Evolutionary conservation across 2,329 filamentous ascomycete species (phyloP).

Genomic region (Ophiostoma himal-ulmi): DNA sequence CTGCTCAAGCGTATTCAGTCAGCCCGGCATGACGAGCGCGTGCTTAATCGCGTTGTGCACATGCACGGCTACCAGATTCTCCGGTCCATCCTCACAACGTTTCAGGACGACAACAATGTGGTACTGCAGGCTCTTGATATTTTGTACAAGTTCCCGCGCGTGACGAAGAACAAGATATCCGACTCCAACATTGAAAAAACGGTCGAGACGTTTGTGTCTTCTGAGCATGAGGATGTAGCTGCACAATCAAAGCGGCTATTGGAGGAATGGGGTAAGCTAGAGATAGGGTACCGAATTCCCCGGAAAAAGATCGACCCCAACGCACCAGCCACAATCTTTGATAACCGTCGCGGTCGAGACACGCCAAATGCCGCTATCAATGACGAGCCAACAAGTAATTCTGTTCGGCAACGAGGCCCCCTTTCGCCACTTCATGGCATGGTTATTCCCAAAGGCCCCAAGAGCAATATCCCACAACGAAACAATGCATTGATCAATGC

Average conservation of each 20-base stretch:
- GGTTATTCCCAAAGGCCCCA: constrained; percentile 53
- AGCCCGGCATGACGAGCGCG: constrained; percentile 71
- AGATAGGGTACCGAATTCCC: constrained; percentile 87
- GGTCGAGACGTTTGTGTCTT: constrained; percentile 61
- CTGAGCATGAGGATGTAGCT: constrained; percentile 68
- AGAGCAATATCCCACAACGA: constrained; percentile 53
- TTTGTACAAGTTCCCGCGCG: constrained; percentile 76
- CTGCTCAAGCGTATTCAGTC: constrained; percentile 81
- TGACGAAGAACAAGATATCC: constrained; percentile 94
- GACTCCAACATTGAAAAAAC: constrained; percentile 90
- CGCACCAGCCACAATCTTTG: constrained; percentile 47
- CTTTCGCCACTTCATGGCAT: constrained; percentile 40
- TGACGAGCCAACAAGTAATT: constrained; percentile 8
- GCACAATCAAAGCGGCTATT: constrained; percentile 65
- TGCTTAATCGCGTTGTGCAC: constrained; percentile 81
- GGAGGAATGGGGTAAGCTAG: constrained; percentile 80
- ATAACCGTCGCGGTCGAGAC: constrained; percentile 59
- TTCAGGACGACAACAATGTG: constrained; percentile 84
- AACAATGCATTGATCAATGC: constrained; percentile 45
- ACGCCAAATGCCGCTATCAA: constrained; percentile 32
- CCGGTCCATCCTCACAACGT: constrained; percentile 77
- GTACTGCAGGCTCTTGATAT: constrained; percentile 86
- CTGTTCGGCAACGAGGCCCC: constrained; percentile 8
- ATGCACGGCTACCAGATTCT: constrained; percentile 98
- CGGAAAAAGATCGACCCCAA: constrained; percentile 78